A percentile compares a stretch with the other conserved stretches of the same genome.
phyloP scores from a whole-genome alignment of 2,329 filamentous ascomycete genomes.

The Ophiosphaerella korrae region DNA sequence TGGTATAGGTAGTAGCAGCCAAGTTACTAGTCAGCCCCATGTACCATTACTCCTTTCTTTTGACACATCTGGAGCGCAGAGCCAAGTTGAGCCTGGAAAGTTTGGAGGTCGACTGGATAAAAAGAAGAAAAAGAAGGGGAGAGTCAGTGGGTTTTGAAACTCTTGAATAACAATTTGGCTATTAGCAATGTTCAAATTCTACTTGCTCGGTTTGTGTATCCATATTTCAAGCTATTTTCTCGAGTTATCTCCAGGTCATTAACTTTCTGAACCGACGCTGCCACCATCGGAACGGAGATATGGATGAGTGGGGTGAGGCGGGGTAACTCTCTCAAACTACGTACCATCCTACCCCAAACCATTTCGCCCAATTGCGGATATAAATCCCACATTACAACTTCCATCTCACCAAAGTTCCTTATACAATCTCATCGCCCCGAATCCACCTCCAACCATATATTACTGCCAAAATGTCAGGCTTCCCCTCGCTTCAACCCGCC shows the following conservation, averaged over 20 bases:
- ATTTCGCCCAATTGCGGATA: neutral
- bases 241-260: neutral
- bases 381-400: neutral
- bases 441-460: neutral
- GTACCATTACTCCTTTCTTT: constrained; percentile 4
- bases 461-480: constrained; percentile 23
- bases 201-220: too few species aligned
- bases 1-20: constrained; percentile 32
- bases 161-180: neutral
- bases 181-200: neutral
- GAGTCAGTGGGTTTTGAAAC: constrained; percentile 39
- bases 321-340: constrained; percentile 17
- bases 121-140: constrained; percentile 44
- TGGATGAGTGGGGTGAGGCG: constrained; percentile 19
- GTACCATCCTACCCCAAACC: too few species aligned
- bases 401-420: neutral
- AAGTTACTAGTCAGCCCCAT: constrained; percentile 19
- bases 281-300: constrained; percentile 13
- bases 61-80: constrained; percentile 19
- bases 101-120: constrained; percentile 41
- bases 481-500: constrained; percentile 36
- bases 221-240: too few species aligned
- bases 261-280: neutral
- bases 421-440: neutral
- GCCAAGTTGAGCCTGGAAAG: constrained; percentile 43